Percentiles rank a stretch among this genome's conserved stretches.
These are phyloP conservation scores for Actinomortierella wolfii DNA, from an alignment of 371 early-diverging fungal species.

Conservation along the genomic window DNA sequence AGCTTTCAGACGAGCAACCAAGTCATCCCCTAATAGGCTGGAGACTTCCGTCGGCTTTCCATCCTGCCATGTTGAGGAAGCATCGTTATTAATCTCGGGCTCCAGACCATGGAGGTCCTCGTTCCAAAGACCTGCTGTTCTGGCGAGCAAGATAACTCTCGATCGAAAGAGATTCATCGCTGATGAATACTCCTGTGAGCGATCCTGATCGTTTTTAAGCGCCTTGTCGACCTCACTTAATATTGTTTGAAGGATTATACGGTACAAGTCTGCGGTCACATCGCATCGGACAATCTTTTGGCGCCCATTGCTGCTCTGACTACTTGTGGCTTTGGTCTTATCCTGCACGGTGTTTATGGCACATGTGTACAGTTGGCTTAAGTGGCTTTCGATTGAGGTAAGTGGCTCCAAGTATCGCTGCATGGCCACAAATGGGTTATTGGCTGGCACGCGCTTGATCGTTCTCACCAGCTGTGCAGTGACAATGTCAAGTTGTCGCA, in stretches of 20 bases:
- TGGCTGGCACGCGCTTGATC: not conserved
- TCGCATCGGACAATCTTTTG: not conserved
- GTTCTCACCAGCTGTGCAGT: slow-evolving; percentile 5
- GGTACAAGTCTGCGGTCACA: slow-evolving; percentile 5
- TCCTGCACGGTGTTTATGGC: not conserved
- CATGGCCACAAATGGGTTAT: not conserved
- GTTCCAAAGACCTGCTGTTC: slow-evolving; percentile 4
- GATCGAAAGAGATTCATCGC: slow-evolving; percentile 3
- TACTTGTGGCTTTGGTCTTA: too few species aligned
- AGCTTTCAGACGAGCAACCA: too few species aligned
- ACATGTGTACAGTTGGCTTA: slow-evolving; percentile 5
- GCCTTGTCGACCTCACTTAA: not conserved
- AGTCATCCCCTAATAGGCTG: not conserved
- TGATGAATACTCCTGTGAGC: too few species aligned
- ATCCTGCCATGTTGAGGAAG: not conserved
- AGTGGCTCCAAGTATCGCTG: not conserved
- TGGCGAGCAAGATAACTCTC: not conserved
- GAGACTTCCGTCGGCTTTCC: not conserved
- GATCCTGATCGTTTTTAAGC: slow-evolving; percentile 1
- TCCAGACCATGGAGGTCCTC: not conserved
- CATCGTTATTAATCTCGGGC: not conserved
- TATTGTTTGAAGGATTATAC: slow-evolving; percentile 2
- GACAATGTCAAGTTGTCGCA: slow-evolving; percentile 9
- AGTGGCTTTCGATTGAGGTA: not conserved
- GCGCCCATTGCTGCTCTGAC: not conserved